Percentiles rank a stretch among this genome's conserved stretches.
Conservation (phyloP, 1,139 yeast genomes). For the Debaryomyces fabryi region DNA sequence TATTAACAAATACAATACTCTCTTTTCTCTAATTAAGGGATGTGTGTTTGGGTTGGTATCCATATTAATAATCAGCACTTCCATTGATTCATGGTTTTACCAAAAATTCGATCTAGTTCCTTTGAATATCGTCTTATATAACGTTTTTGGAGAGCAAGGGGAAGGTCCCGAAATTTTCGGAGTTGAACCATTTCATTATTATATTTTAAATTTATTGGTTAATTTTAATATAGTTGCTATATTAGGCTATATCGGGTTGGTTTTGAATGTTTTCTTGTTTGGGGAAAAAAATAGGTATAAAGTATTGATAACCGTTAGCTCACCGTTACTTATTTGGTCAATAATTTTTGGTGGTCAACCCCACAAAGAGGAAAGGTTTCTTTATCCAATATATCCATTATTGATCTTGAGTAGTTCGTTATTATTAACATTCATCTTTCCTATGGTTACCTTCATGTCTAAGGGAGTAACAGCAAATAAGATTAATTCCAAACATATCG, state of each 20-base stretch:
- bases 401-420: slow-evolving; percentile 67
- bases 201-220: slow-evolving; percentile 64
- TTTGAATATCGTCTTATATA: slow-evolving; percentile 78
- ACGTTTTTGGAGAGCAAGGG: slow-evolving; percentile 73
- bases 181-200: slow-evolving; percentile 79
- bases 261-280: slow-evolving; percentile 24
- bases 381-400: slow-evolving; percentile 82
- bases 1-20: slow-evolving; percentile 10
- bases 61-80: slow-evolving; percentile 37
- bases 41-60: slow-evolving; percentile 24
- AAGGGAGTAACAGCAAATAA: slow-evolving; percentile 8
- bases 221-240: slow-evolving; percentile 67
- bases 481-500: slow-evolving; percentile 1
- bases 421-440: slow-evolving; percentile 35
- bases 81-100: slow-evolving; percentile 68
- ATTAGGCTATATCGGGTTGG: slow-evolving; percentile 46
- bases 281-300: slow-evolving; percentile 15
- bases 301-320: slow-evolving; percentile 18
- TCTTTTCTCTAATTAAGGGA: slow-evolving; percentile 19
- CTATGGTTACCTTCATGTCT: slow-evolving; percentile 11
- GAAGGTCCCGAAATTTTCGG: slow-evolving; percentile 93
- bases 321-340: slow-evolving; percentile 63
- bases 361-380: slow-evolving; percentile 90
- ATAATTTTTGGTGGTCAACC: slow-evolving; percentile 72
- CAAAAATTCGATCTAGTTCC: slow-evolving; percentile 71